Conservation (phyloP, 192 early-diverging fungal genomes). For the Entomortierella beljakovae region DNA sequence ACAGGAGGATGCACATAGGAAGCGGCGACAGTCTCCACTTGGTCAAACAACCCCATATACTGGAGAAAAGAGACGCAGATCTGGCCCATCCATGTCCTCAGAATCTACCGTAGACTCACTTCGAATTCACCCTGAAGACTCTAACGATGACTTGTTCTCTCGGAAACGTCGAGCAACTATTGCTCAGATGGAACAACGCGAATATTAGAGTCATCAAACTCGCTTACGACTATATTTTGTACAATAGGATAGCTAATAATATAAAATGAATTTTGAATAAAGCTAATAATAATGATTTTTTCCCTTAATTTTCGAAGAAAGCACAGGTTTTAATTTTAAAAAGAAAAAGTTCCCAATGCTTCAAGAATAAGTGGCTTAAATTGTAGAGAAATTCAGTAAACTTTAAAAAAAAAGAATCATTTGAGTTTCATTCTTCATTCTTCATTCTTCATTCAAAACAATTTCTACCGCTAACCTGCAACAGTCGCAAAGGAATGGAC, state of each 20-base stretch:
- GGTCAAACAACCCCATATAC: background rate
- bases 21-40: background rate
- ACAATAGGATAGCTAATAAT: background rate
- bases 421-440: too few relatives aligned
- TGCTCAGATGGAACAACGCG: constrained; percentile 29
- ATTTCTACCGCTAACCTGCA: background rate
- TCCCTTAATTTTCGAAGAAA: too few relatives aligned
- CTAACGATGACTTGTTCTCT: constrained; percentile 28
- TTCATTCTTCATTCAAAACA: background rate
- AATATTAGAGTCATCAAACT: background rate
- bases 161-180: constrained; percentile 44
- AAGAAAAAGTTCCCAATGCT: too few relatives aligned
- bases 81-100: constrained; percentile 23
- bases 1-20: background rate
- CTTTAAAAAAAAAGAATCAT: too few relatives aligned
- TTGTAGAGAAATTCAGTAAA: too few relatives aligned
- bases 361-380: too few relatives aligned
- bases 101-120: constrained; percentile 10
- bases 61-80: constrained; percentile 34
- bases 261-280: background rate
- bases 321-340: too few relatives aligned
- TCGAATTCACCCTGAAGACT: constrained; percentile 22
- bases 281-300: too few relatives aligned
- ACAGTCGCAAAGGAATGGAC: constrained; percentile 20
- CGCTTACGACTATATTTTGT: background rate